Conservation (phyloP, 2,329 filamentous ascomycete species). For the Colletotrichum simmondsii region DNA sequence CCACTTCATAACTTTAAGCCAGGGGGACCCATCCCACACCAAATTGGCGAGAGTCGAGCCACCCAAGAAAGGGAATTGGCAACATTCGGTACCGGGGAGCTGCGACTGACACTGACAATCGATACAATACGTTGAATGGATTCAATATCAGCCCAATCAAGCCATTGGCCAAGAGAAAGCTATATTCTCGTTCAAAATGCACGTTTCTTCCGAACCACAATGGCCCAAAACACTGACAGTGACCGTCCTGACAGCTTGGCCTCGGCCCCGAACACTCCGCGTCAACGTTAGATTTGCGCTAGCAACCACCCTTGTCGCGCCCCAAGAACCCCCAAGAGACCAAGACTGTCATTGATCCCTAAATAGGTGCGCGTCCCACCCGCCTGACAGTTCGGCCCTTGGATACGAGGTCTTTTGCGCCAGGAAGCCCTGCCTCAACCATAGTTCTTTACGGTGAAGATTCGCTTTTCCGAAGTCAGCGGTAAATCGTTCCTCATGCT, state of each 20-base stretch:
- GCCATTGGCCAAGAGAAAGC: too few relatives aligned
- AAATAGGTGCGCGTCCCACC: slow-evolving; percentile 9
- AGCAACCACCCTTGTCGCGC: not conserved
- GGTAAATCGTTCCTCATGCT: not conserved
- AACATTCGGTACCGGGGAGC: too few relatives aligned
- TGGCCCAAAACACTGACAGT: too few relatives aligned
- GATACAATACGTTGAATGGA: too few relatives aligned
- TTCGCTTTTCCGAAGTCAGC: not conserved
- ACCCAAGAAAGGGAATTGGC: too few relatives aligned
- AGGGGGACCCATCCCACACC: not conserved
- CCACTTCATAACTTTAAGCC: not conserved
- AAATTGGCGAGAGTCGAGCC: too few relatives aligned
- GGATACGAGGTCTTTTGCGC: slow-evolving; percentile 26
- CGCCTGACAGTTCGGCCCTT: too few relatives aligned
- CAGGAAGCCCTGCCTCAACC: not conserved
- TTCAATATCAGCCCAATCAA: too few relatives aligned
- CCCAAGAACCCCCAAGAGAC: slow-evolving; percentile 25
- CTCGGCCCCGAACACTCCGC: not conserved
- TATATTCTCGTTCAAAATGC: too few relatives aligned
- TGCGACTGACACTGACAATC: too few relatives aligned
- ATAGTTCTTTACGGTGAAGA: not conserved
- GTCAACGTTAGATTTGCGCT: not conserved
- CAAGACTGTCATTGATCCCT: not conserved
- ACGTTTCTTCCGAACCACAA: too few relatives aligned
- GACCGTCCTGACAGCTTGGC: not conserved